These are phyloP conservation scores for Pneumocystis jirovecii DNA, from an alignment of 1,139 yeast species.

Conservation along the genomic window DNA sequence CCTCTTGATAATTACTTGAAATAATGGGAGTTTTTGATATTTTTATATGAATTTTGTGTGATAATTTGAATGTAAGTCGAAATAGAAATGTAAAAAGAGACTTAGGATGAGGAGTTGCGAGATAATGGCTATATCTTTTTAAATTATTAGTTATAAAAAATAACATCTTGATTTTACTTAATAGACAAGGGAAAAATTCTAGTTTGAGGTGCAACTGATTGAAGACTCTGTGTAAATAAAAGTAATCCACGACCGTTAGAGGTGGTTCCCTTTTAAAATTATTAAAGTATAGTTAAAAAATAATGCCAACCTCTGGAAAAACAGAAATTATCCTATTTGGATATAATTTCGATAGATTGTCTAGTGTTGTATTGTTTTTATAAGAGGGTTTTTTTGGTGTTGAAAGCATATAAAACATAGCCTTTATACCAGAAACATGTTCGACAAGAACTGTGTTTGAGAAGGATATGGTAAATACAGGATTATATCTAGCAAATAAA, in stretches of 20 bases:
- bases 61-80: slow-evolving; percentile 2
- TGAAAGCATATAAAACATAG: background rate
- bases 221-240: slow-evolving; percentile 6
- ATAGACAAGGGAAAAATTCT: background rate
- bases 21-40: slow-evolving; percentile 2
- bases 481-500: background rate
- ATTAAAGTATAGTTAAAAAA: background rate
- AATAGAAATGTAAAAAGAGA: slow-evolving; percentile 6
- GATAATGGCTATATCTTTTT: slow-evolving; percentile 1
- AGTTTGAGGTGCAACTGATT: background rate
- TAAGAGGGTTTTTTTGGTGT: background rate
- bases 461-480: background rate
- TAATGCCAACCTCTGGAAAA: background rate
- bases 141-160: background rate
- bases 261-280: slow-evolving; percentile 7
- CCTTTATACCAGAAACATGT: background rate
- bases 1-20: slow-evolving; percentile 1
- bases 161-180: background rate
- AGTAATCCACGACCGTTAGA: slow-evolving; percentile 8
- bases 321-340: background rate
- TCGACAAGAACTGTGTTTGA: background rate
- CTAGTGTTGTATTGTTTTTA: background rate
- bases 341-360: background rate
- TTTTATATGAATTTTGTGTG: slow-evolving; percentile 5
- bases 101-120: slow-evolving; percentile 7